phyloP scores from a whole-genome alignment of 306 rosid species.

The Ormosia emarginata region DNA sequence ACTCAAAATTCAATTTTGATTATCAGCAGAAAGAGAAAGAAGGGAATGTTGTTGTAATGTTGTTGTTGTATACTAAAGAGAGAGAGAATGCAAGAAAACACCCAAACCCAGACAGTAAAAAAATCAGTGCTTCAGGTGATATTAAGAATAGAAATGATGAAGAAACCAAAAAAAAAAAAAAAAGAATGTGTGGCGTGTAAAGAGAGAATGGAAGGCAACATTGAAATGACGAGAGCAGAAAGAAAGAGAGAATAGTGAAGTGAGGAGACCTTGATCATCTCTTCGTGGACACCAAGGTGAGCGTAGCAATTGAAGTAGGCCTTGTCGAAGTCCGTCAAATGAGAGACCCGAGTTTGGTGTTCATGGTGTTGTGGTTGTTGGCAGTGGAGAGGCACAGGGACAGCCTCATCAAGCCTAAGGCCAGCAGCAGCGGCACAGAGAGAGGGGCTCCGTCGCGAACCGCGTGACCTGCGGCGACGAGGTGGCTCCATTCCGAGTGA shows the following conservation, averaged over 20 bases:
- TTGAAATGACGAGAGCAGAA: not conserved
- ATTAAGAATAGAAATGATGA: too few species aligned
- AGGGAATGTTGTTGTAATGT: not conserved
- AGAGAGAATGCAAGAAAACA: not conserved
- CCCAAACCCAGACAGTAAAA: too few species aligned
- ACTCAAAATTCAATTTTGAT: not conserved
- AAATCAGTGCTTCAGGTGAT: too few species aligned
- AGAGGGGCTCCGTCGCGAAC: not conserved
- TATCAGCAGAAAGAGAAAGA: not conserved
- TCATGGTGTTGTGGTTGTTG: not conserved
- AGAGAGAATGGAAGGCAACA: not conserved
- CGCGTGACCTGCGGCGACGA: not conserved
- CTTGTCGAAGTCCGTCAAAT: conserved; percentile 51
- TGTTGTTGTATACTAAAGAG: too few species aligned
- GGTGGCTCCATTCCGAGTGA: too few species aligned
- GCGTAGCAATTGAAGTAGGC: conserved; percentile 70
- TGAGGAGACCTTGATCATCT: conserved; percentile 67
- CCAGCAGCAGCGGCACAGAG: not conserved
- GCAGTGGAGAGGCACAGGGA: too few species aligned
- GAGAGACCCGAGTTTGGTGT: not conserved
- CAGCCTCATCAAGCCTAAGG: conserved; percentile 45
- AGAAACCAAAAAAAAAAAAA: too few species aligned
- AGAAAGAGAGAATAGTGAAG: not conserved
- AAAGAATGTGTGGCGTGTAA: not conserved
- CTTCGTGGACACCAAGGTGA: conserved; percentile 80